Conservation (phyloP, 2,329 filamentous ascomycete genomes). For the Scytalidium lignicola region DNA sequence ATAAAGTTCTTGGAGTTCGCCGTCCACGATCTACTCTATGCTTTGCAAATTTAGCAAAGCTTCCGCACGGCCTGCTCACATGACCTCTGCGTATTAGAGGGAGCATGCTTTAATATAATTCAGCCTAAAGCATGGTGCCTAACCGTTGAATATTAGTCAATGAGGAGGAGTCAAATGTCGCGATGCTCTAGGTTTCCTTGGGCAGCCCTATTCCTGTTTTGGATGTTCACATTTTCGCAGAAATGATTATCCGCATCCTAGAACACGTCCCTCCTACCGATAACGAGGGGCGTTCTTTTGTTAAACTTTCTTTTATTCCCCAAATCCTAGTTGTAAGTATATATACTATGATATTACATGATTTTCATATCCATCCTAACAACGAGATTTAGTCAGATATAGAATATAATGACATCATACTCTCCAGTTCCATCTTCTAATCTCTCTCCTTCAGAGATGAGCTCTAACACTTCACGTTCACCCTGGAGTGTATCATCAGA, state of each 20-base stretch:
- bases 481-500: slow-evolving; percentile 4
- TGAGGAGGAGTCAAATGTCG: not conserved
- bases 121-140: not conserved
- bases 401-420: not conserved
- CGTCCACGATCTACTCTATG: slow-evolving; percentile 35
- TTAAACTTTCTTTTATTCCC: not conserved
- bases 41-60: slow-evolving; percentile 47
- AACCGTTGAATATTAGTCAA: not conserved
- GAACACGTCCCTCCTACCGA: not conserved
- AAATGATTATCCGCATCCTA: not conserved
- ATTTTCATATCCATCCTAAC: not conserved
- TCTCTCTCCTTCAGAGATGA: not conserved
- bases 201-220: not conserved
- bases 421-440: not conserved
- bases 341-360: not conserved
- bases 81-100: slow-evolving; percentile 23
- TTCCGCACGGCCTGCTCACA: slow-evolving; percentile 28
- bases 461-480: not conserved
- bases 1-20: slow-evolving; percentile 20
- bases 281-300: not conserved
- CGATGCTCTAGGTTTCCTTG: not conserved
- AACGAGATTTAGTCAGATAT: not conserved
- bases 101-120: slow-evolving; percentile 22
- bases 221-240: not conserved
- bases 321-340: not conserved